These are phyloP conservation scores for Medicago lupulina DNA, from an alignment of 306 rosid species.

Conservation along the genomic window DNA sequence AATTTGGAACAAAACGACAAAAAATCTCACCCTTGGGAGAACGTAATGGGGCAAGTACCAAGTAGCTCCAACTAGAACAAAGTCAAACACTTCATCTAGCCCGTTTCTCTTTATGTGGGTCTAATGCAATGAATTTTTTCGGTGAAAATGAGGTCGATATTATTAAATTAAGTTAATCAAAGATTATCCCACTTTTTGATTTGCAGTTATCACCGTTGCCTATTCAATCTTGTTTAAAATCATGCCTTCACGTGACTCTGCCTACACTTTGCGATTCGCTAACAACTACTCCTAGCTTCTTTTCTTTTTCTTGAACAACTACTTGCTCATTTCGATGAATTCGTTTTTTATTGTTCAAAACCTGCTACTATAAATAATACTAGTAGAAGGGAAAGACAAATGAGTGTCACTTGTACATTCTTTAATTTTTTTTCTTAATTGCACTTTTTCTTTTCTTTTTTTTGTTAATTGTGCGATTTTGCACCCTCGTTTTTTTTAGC, in stretches of 20 bases:
- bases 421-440: too few species aligned
- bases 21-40: slow-evolving; percentile 23
- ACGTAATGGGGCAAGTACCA: slow-evolving; percentile 39
- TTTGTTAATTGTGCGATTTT: too few species aligned
- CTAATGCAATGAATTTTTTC: slow-evolving; percentile 37
- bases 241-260: slow-evolving; percentile 31
- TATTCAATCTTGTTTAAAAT: slow-evolving; percentile 5
- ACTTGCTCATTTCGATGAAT: background rate
- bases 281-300: slow-evolving; percentile 24
- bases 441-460: too few species aligned
- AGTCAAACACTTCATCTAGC: slow-evolving; percentile 39
- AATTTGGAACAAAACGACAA: slow-evolving; percentile 34
- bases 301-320: background rate
- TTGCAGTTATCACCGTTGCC: background rate
- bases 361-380: slow-evolving; percentile 11
- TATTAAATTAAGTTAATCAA: background rate
- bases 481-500: too few species aligned
- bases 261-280: background rate
- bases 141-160: slow-evolving; percentile 27
- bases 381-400: too few species aligned
- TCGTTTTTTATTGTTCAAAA: background rate
- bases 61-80: background rate
- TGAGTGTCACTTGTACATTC: too few species aligned
- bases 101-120: background rate
- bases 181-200: background rate